These are phyloP conservation scores for Tylopilus intermedius DNA, from an alignment of 768 basidiomycete genomes.

Conservation along the genomic window DNA sequence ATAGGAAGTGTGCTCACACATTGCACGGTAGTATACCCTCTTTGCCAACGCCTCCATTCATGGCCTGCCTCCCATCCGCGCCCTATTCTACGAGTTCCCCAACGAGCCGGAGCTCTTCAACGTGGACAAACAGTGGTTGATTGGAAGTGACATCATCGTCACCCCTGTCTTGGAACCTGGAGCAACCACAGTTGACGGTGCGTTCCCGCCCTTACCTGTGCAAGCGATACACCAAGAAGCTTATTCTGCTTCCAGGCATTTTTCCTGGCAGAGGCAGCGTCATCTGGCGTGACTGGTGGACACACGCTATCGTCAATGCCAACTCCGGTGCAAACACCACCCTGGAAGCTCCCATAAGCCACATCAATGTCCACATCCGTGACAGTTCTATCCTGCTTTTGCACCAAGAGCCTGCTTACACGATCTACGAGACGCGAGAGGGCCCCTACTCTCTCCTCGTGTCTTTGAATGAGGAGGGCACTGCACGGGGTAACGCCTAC, in stretches of 20 bases:
- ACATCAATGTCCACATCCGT: constrained; percentile 76
- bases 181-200: constrained; percentile 62
- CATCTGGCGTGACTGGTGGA: constrained; percentile 73
- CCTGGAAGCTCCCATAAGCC: constrained; percentile 62
- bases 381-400: constrained; percentile 64
- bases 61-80: constrained; percentile 68
- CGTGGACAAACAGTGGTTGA: constrained; percentile 65
- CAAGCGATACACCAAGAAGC: background rate
- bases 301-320: constrained; percentile 49
- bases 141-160: constrained; percentile 67
- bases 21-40: constrained; percentile 52
- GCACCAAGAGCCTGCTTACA: constrained; percentile 61
- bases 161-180: constrained; percentile 73
- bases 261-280: constrained; percentile 59
- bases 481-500: constrained; percentile 57
- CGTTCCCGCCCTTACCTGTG: constrained; percentile 2
- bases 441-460: constrained; percentile 62
- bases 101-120: constrained; percentile 59
- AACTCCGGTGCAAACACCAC: constrained; percentile 40
- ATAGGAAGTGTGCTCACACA: background rate
- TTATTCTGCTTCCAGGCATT: constrained; percentile 38
- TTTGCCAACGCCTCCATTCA: constrained; percentile 62
- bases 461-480: constrained; percentile 42
- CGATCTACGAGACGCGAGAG: constrained; percentile 58
- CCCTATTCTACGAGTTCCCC: constrained; percentile 77